Base-by-base conservation (phyloP, 2,329 filamentous ascomycete genomes). In the Nigrospora oryzae region DNA sequence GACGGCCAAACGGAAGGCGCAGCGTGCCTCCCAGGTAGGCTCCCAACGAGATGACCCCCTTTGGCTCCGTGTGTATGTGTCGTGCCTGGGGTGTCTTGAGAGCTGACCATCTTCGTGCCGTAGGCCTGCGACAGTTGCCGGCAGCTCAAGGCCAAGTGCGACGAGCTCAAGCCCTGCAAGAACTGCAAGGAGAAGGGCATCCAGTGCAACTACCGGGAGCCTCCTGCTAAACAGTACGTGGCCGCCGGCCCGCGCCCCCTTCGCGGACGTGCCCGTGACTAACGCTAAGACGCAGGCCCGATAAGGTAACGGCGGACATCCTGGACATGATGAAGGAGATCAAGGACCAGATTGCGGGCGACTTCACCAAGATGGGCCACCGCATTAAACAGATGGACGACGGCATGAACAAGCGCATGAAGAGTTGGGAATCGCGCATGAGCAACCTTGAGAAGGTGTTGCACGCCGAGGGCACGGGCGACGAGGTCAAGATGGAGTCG, bases 61-160 rank as follows among this genome's bases (percentile, higher is more conserved):
- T n/a, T n/a, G n/a, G n/a, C n/a, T n/a, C n/a, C n/a, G n/a, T n/a
- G n/a, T n/a, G n/a, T 2, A 12, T 14, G 14, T 28, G 15, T n/a
- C 37, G 34, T 42, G 17, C 13, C 30, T 38, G 23, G 17, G 43
- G 32, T n/a, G 42, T 34, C 31, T 30, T n/a, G 19, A 40, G 17
- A 40, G 40, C 23, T 28, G 23, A 28, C 23, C 23, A 28, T 28
- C 23, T 30, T 43, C 36, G 8, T 46, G 51, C 30, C 17, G 37
- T 55, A 95, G 83, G 93, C 93, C 34, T 98, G 93, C 64, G 89
- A 95, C 58, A 87, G 84, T 63, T 95, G 89, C 65, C 82, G 89
- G 47, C 78, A 86, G 49, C 76, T 91, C 35, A 95, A 95, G 64
- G 89, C 89, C 13, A 95, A 95, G 65, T 95, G 89, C 61, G 89